phyloP scores from a whole-genome alignment of 371 early-diverging fungal species.

The Batrachochytrium dendrobatidis region DNA sequence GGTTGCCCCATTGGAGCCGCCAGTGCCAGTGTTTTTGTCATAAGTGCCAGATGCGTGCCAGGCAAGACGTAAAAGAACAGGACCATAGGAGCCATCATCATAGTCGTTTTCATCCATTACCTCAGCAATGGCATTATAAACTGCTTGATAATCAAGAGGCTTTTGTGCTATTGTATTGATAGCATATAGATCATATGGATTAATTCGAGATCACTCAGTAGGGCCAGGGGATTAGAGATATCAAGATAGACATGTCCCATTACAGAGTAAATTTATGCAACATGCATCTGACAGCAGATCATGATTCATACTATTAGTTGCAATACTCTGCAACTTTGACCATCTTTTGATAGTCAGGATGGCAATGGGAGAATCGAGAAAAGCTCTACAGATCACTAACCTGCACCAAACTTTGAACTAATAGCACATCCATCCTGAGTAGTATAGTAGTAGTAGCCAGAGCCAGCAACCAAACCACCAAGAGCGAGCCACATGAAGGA shows the following conservation, averaged over 20 bases:
- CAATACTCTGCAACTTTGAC: too few relatives aligned
- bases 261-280: slow-evolving; percentile 23
- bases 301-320: too few relatives aligned
- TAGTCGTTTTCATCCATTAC: slow-evolving; percentile 39
- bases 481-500: slow-evolving; percentile 1
- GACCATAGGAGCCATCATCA: slow-evolving; percentile 86
- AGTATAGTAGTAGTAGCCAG: slow-evolving; percentile 8
- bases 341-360: too few relatives aligned
- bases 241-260: slow-evolving; percentile 19
- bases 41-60: slow-evolving; percentile 95
- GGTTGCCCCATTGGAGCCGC: slow-evolving; percentile 87
- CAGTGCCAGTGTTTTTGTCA: slow-evolving; percentile 67
- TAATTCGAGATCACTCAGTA: neutral
- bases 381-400: too few relatives aligned
- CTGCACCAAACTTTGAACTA: too few relatives aligned
- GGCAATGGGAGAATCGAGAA: too few relatives aligned
- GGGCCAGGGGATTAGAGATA: neutral
- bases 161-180: neutral
- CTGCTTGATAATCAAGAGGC: neutral
- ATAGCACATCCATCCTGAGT: too few relatives aligned
- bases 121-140: slow-evolving; percentile 20
- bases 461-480: neutral
- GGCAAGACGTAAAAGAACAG: slow-evolving; percentile 73
- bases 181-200: neutral
- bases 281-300: slow-evolving; percentile 1